Percentiles rank a stretch among this genome's conserved stretches.
phyloP scores from a whole-genome alignment of 495 filamentous ascomycete species.

The Penicillium lividum region DNA sequence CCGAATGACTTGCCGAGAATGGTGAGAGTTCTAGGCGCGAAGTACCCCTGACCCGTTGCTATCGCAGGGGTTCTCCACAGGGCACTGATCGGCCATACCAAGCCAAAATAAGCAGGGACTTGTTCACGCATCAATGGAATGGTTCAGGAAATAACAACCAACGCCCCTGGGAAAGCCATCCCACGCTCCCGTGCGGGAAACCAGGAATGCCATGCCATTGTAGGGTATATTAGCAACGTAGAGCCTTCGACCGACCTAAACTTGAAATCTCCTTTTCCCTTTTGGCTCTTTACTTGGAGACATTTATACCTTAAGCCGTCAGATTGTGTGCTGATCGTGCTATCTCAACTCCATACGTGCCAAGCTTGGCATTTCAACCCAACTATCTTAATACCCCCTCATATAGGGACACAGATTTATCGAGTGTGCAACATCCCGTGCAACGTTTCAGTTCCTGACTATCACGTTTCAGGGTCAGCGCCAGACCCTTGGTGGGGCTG shows the following conservation, averaged over 20 bases:
- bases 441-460: conserved; percentile 36
- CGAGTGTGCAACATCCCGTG: too few species aligned
- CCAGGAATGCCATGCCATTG: conserved; percentile 23
- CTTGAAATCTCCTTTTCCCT: too few species aligned
- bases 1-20: conserved; percentile 1
- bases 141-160: conserved; percentile 7
- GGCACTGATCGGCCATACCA: conserved; percentile 14
- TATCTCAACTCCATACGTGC: background rate
- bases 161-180: background rate
- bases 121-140: conserved; percentile 8
- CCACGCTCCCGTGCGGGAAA: conserved; percentile 21
- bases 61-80: conserved; percentile 1
- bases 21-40: conserved; percentile 1
- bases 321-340: background rate
- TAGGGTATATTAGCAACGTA: conserved; percentile 22
- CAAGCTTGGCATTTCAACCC: background rate
- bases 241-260: conserved; percentile 2
- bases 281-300: background rate
- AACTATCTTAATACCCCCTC: too few species aligned
- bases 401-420: too few species aligned
- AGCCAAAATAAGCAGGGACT: conserved; percentile 3
- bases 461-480: conserved; percentile 35
- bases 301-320: background rate
- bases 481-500: conserved; percentile 10
- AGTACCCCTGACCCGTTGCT: conserved; percentile 1